phyloP scores from a whole-genome alignment of 129 eudicot species.

The Logfia minima region DNA sequence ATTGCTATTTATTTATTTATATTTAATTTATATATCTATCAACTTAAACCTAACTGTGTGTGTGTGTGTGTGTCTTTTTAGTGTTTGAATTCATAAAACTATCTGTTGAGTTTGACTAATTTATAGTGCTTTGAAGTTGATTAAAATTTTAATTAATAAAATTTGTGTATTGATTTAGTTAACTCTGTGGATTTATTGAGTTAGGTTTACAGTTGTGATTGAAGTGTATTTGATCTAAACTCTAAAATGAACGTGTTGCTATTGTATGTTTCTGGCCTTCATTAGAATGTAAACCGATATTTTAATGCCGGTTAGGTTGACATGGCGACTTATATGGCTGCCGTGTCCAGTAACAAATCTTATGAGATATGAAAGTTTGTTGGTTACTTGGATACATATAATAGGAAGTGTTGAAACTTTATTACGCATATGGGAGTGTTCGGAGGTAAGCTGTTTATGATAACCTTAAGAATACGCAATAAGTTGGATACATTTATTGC shows the following conservation, averaged over 20 bases:
- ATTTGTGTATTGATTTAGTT: background rate
- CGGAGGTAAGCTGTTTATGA: background rate
- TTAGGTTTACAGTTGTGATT: slow-evolving; percentile 21
- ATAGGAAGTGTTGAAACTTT: background rate
- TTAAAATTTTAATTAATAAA: too few species aligned
- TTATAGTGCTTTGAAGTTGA: background rate
- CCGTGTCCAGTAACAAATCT: background rate
- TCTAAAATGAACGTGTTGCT: too few species aligned
- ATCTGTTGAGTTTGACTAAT: background rate
- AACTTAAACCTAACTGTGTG: background rate
- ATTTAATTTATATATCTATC: background rate
- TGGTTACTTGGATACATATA: too few species aligned
- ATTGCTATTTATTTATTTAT: background rate
- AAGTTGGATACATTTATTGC: too few species aligned
- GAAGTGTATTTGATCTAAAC: slow-evolving; percentile 1
- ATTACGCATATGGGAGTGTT: background rate
- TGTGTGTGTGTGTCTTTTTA: background rate
- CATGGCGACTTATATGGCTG: background rate
- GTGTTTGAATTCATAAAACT: background rate
- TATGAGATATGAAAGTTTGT: background rate
- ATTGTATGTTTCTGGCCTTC: too few species aligned
- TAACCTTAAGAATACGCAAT: too few species aligned
- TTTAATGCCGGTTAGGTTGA: background rate
- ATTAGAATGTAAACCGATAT: too few species aligned
- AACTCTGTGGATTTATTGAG: background rate